Conservation (phyloP, 805 yeast genomes). For the Candida khao-thaluensis region DNA sequence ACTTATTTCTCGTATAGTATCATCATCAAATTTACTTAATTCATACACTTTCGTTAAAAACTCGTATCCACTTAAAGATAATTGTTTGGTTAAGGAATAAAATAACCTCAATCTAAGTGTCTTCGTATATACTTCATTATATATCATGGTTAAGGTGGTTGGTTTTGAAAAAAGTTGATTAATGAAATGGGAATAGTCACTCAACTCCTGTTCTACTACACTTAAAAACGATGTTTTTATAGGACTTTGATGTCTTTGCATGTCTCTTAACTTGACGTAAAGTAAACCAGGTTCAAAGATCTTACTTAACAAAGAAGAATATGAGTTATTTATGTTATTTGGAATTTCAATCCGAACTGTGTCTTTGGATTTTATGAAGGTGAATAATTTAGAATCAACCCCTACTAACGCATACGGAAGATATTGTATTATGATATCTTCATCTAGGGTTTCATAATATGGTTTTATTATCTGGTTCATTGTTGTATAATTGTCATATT, state of each 20-base stretch:
- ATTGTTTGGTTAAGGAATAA: conserved; percentile 39
- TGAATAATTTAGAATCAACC: conserved; percentile 56
- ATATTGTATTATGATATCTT: conserved; percentile 39
- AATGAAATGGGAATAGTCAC: conserved; percentile 33
- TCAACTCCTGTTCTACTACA: conserved; percentile 41
- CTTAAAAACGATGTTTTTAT: conserved; percentile 61
- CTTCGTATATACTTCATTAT: conserved; percentile 47
- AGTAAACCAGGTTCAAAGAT: conserved; percentile 73
- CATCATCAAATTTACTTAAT: conserved; percentile 65
- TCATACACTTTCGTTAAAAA: conserved; percentile 53
- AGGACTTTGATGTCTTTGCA: conserved; percentile 39
- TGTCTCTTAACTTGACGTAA: conserved; percentile 45
- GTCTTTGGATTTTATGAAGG: conserved; percentile 33
- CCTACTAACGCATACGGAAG: conserved; percentile 60
- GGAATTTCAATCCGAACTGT: conserved; percentile 45
- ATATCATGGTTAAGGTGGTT: conserved; percentile 33
- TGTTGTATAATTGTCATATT: not conserved
- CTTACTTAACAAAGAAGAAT: conserved; percentile 52
- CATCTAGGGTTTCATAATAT: conserved; percentile 31
- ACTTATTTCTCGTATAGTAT: conserved; percentile 44
- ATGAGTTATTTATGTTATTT: conserved; percentile 50
- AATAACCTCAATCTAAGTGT: conserved; percentile 59
- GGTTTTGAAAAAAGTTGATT: conserved; percentile 34
- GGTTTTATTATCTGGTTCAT: conserved; percentile 20
- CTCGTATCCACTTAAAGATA: conserved; percentile 44